Conservation (phyloP, 257 asterid species). For the Lithospermum erythrorhizon region DNA sequence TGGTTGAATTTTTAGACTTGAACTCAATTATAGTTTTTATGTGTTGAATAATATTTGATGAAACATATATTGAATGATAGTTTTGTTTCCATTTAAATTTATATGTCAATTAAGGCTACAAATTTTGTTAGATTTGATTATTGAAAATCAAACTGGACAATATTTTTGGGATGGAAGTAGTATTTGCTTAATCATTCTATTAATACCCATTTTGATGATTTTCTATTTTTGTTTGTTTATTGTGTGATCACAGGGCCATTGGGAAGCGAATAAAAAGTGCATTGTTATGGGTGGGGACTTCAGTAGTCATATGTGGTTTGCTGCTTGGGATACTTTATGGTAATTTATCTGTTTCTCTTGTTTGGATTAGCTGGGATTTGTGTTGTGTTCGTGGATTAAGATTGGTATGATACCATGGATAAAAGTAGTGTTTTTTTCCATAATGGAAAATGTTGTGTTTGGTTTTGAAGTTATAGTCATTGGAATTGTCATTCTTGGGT, state of each 20-base stretch:
- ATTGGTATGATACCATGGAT: background rate
- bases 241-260: constrained; percentile 40
- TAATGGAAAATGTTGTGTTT: no score
- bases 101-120: no score
- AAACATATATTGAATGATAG: no score
- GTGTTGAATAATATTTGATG: no score
- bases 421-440: background rate
- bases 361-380: background rate
- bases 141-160: no score
- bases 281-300: constrained; percentile 63
- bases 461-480: background rate
- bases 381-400: background rate
- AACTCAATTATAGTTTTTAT: no score
- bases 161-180: no score
- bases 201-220: no score
- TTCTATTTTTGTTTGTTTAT: background rate
- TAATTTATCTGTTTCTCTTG: constrained; percentile 14
- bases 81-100: no score
- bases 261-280: constrained; percentile 90
- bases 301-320: constrained; percentile 82
- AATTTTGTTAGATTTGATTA: no score
- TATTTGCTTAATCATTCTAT: no score
- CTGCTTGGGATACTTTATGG: constrained; percentile 85
- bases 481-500: background rate
- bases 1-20: no score